Evolutionary conservation across 73 alveolate genomes (phyloP).

Genomic region (Tetrahymena elliotti): DNA sequence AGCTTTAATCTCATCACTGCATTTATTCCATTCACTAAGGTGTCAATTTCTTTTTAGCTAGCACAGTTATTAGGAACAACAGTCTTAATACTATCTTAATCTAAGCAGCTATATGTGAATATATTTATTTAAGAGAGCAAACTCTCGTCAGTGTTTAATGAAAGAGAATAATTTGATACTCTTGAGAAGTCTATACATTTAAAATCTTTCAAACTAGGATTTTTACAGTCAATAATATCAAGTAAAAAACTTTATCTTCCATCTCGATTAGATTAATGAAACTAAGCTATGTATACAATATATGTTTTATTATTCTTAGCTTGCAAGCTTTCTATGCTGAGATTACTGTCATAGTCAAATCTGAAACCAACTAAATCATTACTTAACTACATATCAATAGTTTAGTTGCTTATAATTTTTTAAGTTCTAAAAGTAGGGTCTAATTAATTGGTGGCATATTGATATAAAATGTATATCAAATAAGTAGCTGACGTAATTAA

Average conservation of each 20-base stretch:
- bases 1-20: neutral
- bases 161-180: neutral
- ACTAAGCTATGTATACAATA: neutral
- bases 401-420: no score
- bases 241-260: neutral
- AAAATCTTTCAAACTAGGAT: neutral
- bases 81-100: neutral
- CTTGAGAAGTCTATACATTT: neutral
- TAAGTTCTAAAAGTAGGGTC: neutral
- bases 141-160: neutral
- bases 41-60: no score
- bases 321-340: no score
- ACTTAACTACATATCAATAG: neutral
- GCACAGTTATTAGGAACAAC: neutral
- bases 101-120: neutral
- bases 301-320: neutral
- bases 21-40: neutral
- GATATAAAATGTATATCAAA: neutral
- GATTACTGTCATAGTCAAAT: neutral
- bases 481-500: neutral
- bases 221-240: neutral
- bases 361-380: neutral
- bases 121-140: neutral
- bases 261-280: neutral
- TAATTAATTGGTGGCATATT: no score